phyloP scores from a whole-genome alignment of 768 basidiomycete genomes.

The Tephrocybe sp. region DNA sequence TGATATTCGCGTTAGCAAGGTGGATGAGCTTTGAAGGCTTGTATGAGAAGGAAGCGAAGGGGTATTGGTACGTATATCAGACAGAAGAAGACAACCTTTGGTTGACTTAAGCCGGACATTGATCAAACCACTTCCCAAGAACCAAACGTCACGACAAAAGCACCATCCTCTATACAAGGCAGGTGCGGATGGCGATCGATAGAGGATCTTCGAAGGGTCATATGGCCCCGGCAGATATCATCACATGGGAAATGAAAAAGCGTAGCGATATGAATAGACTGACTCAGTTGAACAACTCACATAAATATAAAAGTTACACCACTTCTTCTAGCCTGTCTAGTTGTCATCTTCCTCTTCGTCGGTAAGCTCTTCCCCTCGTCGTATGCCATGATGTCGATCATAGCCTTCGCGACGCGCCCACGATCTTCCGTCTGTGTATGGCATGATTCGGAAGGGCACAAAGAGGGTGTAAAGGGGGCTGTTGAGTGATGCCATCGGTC shows the following conservation, averaged over 20 bases:
- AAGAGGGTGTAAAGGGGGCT: slow-evolving; percentile 81
- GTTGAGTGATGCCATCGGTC: neutral
- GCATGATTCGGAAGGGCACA: slow-evolving; percentile 73
- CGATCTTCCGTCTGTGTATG: slow-evolving; percentile 79
- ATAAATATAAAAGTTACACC: neutral
- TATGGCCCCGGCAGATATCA: slow-evolving; percentile 86
- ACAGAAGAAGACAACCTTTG: neutral
- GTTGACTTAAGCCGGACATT: slow-evolving; percentile 48
- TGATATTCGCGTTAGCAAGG: neutral
- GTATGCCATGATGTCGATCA: slow-evolving; percentile 57
- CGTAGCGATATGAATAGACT: no score
- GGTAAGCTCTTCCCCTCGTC: slow-evolving; percentile 83
- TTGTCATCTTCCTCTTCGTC: slow-evolving; percentile 69
- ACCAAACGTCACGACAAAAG: neutral
- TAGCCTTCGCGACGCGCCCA: slow-evolving; percentile 76
- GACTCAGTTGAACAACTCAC: no score
- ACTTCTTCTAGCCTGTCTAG: slow-evolving; percentile 3
- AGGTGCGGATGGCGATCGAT: neutral
- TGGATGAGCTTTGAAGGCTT: neutral
- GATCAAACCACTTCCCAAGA: slow-evolving; percentile 56
- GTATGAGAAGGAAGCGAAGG: neutral
- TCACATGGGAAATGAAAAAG: slow-evolving; percentile 34
- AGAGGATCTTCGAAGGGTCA: slow-evolving; percentile 53
- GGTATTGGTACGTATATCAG: slow-evolving; percentile 4
- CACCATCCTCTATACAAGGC: slow-evolving; percentile 4